Evolutionary conservation across 2,329 filamentous ascomycete genomes (phyloP).

Genomic region (Stachybotrys elegans): DNA sequence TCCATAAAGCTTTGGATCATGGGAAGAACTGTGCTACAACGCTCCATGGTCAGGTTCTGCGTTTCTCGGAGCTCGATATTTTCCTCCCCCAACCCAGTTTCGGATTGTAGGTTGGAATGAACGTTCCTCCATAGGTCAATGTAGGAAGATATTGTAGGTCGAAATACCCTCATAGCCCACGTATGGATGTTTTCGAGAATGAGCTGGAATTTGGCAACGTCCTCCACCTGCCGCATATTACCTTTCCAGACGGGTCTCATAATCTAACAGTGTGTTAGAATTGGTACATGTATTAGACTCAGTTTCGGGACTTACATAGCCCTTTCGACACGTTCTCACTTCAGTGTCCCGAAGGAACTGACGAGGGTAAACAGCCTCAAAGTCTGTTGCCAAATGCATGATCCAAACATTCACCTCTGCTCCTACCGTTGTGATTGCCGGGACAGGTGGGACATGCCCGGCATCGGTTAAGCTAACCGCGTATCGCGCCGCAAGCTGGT

Average conservation of each 20-base stretch:
- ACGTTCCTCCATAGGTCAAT: slow-evolving; percentile 12
- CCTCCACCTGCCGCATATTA: slow-evolving; percentile 5
- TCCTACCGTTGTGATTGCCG: slow-evolving; percentile 11
- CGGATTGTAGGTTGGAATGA: too few species aligned
- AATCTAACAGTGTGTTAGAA: slow-evolving; percentile 7
- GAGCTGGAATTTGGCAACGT: slow-evolving; percentile 9
- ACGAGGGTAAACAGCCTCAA: slow-evolving; percentile 3
- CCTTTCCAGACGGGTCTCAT: slow-evolving; percentile 15
- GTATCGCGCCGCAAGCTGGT: slow-evolving; percentile 6
- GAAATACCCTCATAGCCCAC: slow-evolving; percentile 14
- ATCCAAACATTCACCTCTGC: slow-evolving; percentile 12
- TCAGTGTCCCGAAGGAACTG: too few species aligned
- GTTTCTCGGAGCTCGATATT: background rate
- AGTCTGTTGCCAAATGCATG: slow-evolving; percentile 8
- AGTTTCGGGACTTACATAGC: slow-evolving; percentile 5
- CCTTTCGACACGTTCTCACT: slow-evolving; percentile 1
- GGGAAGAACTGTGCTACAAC: background rate
- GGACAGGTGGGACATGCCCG: slow-evolving; percentile 11
- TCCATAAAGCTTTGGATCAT: slow-evolving; percentile 6
- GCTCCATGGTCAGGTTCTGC: background rate
- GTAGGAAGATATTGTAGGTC: slow-evolving; percentile 11
- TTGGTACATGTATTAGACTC: background rate
- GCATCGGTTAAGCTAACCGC: slow-evolving; percentile 2
- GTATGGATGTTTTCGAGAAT: slow-evolving; percentile 17
- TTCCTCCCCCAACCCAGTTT: too few species aligned